Evolutionary conservation across 2,329 filamentous ascomycete genomes (phyloP).

Genomic region (Ceratocystis alfenasii): DNA sequence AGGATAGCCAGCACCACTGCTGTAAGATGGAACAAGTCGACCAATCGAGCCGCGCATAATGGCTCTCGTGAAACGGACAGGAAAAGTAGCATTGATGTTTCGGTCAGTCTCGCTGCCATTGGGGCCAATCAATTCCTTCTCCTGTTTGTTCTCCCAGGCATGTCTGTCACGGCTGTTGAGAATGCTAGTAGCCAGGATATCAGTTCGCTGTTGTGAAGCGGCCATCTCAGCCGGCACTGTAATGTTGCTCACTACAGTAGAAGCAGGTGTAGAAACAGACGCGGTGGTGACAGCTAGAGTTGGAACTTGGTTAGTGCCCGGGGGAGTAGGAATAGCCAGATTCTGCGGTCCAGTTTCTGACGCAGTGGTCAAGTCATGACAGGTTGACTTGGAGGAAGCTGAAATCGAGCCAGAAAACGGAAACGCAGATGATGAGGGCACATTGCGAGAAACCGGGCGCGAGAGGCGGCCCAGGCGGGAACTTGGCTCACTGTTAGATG

Average conservation of each 20-base stretch:
- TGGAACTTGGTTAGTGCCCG: neutral
- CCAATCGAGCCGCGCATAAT: conserved; percentile 18
- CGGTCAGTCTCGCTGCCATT: neutral
- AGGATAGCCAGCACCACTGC: neutral
- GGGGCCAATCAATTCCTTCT: conserved; percentile 14
- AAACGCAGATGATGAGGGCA: neutral
- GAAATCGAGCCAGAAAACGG: neutral
- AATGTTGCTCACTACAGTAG: neutral
- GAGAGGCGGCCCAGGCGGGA: neutral
- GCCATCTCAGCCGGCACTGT: conserved; percentile 5
- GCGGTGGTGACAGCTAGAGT: neutral
- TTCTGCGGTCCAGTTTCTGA: neutral
- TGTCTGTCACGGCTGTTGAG: conserved; percentile 1
- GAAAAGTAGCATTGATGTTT: conserved; percentile 15
- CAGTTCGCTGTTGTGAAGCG: neutral
- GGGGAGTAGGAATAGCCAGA: neutral
- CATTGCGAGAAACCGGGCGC: neutral
- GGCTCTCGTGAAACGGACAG: conserved; percentile 15
- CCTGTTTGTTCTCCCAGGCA: conserved; percentile 10
- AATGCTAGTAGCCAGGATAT: conserved; percentile 10
- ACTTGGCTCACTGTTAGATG: neutral
- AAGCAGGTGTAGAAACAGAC: neutral
- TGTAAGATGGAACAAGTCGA: conserved; percentile 13
- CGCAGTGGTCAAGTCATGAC: neutral
- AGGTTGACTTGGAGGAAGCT: conserved; percentile 1